Conservation (phyloP, 129 eudicot species). For the Kitagawia praeruptora region DNA sequence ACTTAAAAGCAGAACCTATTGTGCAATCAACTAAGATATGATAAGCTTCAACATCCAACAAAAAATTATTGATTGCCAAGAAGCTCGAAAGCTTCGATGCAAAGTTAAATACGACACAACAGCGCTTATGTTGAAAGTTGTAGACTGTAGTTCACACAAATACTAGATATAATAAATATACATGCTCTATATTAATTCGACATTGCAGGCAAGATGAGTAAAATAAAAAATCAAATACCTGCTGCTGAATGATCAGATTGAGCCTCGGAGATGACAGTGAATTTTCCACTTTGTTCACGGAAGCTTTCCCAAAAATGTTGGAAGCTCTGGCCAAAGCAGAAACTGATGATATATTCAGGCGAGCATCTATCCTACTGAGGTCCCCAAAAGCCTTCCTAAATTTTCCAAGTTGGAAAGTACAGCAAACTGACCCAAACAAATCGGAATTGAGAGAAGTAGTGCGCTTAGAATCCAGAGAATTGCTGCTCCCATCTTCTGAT, state of each 20-base stretch:
- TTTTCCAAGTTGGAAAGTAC: constrained; percentile 60
- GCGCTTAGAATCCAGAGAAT: constrained; percentile 18
- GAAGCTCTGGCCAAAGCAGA: constrained; percentile 38
- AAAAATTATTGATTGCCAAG: not conserved
- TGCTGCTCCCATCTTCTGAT: constrained; percentile 1
- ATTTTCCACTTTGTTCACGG: constrained; percentile 10
- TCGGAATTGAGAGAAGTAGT: constrained; percentile 49
- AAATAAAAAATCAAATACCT: constrained; percentile 35
- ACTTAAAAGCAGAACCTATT: not conserved
- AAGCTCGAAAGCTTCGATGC: not conserved
- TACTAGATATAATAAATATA: not conserved
- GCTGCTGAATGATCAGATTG: constrained; percentile 63
- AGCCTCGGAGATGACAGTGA: constrained; percentile 42
- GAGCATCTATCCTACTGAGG: constrained; percentile 78
- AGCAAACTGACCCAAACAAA: constrained; percentile 72
- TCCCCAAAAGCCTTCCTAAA: constrained; percentile 50
- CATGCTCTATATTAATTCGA: not conserved
- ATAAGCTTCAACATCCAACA: not conserved
- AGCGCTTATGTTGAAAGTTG: not conserved
- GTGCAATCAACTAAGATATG: not conserved
- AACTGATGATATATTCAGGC: constrained; percentile 55
- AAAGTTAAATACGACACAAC: not conserved
- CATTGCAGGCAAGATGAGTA: not conserved
- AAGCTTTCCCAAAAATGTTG: constrained; percentile 23
- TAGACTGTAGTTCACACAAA: not conserved